Evolutionary conservation across 2,329 filamentous ascomycete species (phyloP).

Genomic region (Dichotomopilus funicola): DNA sequence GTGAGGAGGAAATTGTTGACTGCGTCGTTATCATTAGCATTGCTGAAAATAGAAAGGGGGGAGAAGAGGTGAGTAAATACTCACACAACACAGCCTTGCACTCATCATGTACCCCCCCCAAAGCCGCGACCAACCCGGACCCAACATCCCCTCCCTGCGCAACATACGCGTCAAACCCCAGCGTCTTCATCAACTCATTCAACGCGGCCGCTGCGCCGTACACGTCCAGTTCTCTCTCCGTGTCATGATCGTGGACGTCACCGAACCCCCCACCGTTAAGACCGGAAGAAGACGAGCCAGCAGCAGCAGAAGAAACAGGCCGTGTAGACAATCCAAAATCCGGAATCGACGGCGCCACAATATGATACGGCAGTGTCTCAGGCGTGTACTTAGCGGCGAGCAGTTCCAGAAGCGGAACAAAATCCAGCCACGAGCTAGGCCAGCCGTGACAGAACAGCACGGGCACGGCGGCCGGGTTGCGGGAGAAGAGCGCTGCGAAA

Average conservation of each 20-base stretch:
- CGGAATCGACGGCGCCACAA: slow-evolving; percentile 50
- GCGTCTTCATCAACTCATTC: slow-evolving; percentile 45
- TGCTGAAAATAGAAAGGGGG: neutral
- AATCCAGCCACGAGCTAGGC: slow-evolving; percentile 50
- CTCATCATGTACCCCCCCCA: slow-evolving; percentile 36
- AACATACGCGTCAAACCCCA: slow-evolving; percentile 51
- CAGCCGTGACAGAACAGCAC: slow-evolving; percentile 46
- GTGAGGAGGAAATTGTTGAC: slow-evolving; percentile 15
- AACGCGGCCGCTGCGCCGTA: slow-evolving; percentile 38
- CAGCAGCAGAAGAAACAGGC: too few species aligned
- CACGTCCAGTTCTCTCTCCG: slow-evolving; percentile 33
- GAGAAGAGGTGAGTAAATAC: neutral
- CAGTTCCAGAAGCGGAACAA: slow-evolving; percentile 43
- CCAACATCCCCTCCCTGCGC: slow-evolving; percentile 53
- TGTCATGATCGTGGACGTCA: slow-evolving; percentile 30
- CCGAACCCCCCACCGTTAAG: too few species aligned
- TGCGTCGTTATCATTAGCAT: neutral
- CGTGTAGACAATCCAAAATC: slow-evolving; percentile 44
- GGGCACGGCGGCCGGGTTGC: slow-evolving; percentile 10
- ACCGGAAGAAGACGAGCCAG: too few species aligned
- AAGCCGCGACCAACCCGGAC: slow-evolving; percentile 35
- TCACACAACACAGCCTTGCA: slow-evolving; percentile 39
- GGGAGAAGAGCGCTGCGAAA: slow-evolving; percentile 17
- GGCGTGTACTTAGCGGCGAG: slow-evolving; percentile 43
- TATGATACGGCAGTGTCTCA: slow-evolving; percentile 47